phyloP scores from a whole-genome alignment of 192 early-diverging fungal genomes.

The Umbelopsis isabellina region DNA sequence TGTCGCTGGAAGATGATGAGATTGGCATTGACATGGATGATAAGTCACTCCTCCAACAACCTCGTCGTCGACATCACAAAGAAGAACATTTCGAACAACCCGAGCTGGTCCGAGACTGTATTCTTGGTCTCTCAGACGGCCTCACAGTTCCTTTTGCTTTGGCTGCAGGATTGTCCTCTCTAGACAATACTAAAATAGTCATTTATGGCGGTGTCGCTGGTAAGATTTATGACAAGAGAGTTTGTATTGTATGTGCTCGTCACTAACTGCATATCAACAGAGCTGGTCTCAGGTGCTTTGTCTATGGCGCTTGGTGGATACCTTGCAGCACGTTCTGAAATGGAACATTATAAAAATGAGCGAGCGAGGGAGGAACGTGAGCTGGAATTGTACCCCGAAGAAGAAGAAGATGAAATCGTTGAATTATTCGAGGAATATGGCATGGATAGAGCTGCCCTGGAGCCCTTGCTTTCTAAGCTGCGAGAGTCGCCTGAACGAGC shows the following conservation, averaged over 20 bases:
- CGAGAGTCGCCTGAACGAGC: constrained; percentile 45
- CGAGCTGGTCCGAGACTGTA: constrained; percentile 44
- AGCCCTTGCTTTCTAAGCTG: constrained; percentile 53
- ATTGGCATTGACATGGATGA: neutral
- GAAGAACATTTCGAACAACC: constrained; percentile 47
- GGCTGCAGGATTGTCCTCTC: constrained; percentile 60
- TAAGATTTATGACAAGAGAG: constrained; percentile 13
- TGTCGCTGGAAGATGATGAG: constrained; percentile 3
- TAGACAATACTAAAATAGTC: constrained; percentile 55
- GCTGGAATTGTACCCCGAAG: constrained; percentile 50
- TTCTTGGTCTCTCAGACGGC: constrained; percentile 49
- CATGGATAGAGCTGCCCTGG: constrained; percentile 42
- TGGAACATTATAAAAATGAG: constrained; percentile 60
- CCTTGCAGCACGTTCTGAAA: constrained; percentile 55
- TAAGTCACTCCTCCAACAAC: neutral
- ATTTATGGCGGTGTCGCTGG: constrained; percentile 61
- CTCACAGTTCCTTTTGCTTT: constrained; percentile 65
- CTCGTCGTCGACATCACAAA: constrained; percentile 22
- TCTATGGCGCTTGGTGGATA: constrained; percentile 64
- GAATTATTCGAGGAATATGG: constrained; percentile 67
- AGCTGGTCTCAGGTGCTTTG: constrained; percentile 59
- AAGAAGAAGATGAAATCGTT: constrained; percentile 56
- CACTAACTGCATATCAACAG: constrained; percentile 12
- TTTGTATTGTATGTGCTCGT: too few species aligned
- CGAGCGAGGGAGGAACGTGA: constrained; percentile 48